A percentile compares a stretch with the other conserved stretches of the same genome.
Conservation (phyloP, 2,329 filamentous ascomycete genomes). For the Pleoardoris graminearum region DNA sequence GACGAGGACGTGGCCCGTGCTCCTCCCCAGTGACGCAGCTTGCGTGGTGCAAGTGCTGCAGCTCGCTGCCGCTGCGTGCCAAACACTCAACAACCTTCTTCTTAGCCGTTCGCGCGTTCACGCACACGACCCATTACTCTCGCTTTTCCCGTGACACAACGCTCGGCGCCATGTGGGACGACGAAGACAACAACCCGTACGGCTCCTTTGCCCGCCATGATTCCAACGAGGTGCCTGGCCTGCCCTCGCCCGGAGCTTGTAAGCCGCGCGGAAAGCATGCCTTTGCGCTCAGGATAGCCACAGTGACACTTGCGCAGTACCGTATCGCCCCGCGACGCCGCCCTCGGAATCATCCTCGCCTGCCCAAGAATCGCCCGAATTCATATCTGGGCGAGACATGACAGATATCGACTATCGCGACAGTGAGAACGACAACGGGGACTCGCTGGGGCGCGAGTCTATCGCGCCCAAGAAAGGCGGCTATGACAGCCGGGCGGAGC, state of each 20-base stretch:
- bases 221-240: slow-evolving; percentile 61
- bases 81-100: neutral
- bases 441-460: slow-evolving; percentile 47
- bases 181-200: slow-evolving; percentile 98
- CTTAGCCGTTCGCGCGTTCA: neutral
- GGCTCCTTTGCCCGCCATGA: slow-evolving; percentile 88
- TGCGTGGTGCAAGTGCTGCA: neutral
- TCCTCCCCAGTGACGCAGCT: no score
- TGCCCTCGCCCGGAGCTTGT: slow-evolving; percentile 46
- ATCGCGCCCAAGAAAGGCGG: slow-evolving; percentile 72
- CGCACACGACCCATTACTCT: neutral
- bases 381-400: slow-evolving; percentile 57
- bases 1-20: no score
- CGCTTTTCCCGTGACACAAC: neutral
- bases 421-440: slow-evolving; percentile 42
- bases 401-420: slow-evolving; percentile 63
- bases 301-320: slow-evolving; percentile 24
- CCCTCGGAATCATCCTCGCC: slow-evolving; percentile 73
- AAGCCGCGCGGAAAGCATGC: slow-evolving; percentile 21
- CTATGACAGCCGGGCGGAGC: slow-evolving; percentile 94
- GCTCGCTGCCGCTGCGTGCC: slow-evolving; percentile 1
- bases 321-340: slow-evolving; percentile 62
- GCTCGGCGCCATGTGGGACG: slow-evolving; percentile 80
- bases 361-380: slow-evolving; percentile 66
- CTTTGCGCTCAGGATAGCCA: neutral